phyloP scores from a whole-genome alignment of 116 monocot species.

The Papilionanthe hybrid region DNA sequence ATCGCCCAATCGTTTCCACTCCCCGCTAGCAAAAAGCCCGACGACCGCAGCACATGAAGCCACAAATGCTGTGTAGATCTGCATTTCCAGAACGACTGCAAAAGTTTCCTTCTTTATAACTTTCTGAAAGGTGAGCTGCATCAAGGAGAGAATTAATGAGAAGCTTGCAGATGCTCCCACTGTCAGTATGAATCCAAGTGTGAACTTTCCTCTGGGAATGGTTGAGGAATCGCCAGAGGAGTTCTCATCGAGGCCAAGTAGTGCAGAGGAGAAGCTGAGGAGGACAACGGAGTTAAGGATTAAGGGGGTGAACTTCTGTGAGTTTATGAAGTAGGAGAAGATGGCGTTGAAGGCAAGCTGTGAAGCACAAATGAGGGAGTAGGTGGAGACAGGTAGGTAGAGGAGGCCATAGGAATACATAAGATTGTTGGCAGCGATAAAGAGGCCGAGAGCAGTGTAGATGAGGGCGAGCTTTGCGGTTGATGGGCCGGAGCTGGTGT shows the following conservation, averaged over 20 bases:
- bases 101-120: slow-evolving; percentile 8
- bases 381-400: slow-evolving; percentile 23
- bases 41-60: not conserved
- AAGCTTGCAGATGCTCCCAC: slow-evolving; percentile 14
- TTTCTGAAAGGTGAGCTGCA: slow-evolving; percentile 15
- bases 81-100: slow-evolving; percentile 5
- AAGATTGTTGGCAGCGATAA: slow-evolving; percentile 9
- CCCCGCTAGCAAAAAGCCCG: slow-evolving; percentile 24
- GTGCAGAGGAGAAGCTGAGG: slow-evolving; percentile 20
- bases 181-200: slow-evolving; percentile 11
- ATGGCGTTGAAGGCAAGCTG: slow-evolving; percentile 23
- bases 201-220: not conserved
- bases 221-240: not conserved
- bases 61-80: not conserved
- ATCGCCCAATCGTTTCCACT: slow-evolving; percentile 15
- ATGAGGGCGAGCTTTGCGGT: not conserved
- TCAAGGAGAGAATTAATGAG: slow-evolving; percentile 23
- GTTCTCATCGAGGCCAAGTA: slow-evolving; percentile 4
- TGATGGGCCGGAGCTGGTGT: not conserved
- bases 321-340: slow-evolving; percentile 21
- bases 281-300: slow-evolving; percentile 19
- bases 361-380: slow-evolving; percentile 17
- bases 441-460: slow-evolving; percentile 6
- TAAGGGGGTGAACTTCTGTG: slow-evolving; percentile 20
- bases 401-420: slow-evolving; percentile 25